Evolutionary conservation across 2,329 filamentous ascomycete species (phyloP), one percentile per base, ranked within the genome.

Genomic region (Pyricularia grisea): DNA sequence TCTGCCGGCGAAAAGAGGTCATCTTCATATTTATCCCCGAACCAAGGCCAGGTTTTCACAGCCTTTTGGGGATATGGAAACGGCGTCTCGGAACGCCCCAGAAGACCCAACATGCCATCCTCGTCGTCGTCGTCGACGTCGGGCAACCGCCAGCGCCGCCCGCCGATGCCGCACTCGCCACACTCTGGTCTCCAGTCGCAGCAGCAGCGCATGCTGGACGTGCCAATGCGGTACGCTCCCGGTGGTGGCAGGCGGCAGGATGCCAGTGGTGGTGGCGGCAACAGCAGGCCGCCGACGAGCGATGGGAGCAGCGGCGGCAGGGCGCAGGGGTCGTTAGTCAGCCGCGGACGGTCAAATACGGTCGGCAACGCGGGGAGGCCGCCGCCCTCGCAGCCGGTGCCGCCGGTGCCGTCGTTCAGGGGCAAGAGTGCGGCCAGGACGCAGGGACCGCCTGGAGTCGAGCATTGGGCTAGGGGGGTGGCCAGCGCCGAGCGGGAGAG

Each of bases 201-300:
- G 58, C n/a, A 23, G 55, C 55, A n/a, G 23, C 58, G 58, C n/a
- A 1, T 63, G n/a, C 60, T 20, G 12, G 60, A 63, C 25, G 25
- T 30, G 60, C 60, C 60, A 12, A 9, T 17, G 25, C 23, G 60
- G 25, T n/a, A n/a, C 73, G 74, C 10, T 77, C 77, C 25, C 74
- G 75, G 17, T n/a, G 69, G 5, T 2, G 69, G 25, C 74, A 76
- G 63, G 75, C 70, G 69, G 72, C 61, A 74, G 74, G 28, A 74
- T 4, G 17, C 0, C 10, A 30, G 50, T 2, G 42, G 25, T 33
- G 63, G 23, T 31, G 42, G 25, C 55, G 63, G 17, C 63, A 11
- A 30, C 27, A 23, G 11, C 67, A 42, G n/a, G 67, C 60, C 31
- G n/a, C 31, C 30, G 30, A 33, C 31, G 60, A 55, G 63, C 68